Base-by-base conservation (phyloP, 345 rosid species). In the Litchi chinensis region DNA sequence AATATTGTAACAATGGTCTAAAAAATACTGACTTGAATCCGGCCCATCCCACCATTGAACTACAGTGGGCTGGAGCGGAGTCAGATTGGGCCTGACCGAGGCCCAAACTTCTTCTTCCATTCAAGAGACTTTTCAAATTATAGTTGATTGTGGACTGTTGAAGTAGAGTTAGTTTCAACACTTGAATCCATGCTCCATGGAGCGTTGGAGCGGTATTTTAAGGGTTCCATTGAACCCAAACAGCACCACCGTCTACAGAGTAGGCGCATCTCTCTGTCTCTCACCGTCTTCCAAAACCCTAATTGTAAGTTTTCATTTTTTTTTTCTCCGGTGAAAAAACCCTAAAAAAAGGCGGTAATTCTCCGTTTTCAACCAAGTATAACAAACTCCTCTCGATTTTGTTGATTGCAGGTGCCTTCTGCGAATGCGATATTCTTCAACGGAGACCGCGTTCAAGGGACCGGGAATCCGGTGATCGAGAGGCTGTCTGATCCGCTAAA, bases 211-310 rank as follows among this genome's bases (percentile, higher is more conserved):
- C 5, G 86, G 89, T 44, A 74, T 88, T 73, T 75, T 93, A 75
- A 95, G 86, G 89, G 89, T 88, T 82, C 93, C 91, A 0, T 60
- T 90, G 77, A 54, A 79, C 80, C 71, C 79, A 3, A 70, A 32
- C 21, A 43, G 77, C 76, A 40, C 10, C 24, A 72, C 70, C 46
- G 70, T 48, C 73, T 91, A 86, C 88, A 84, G 87, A 78, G 92
- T 95, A 54, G 95, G 93, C 10, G 93, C 89, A 4, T 90, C 95
- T 80, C 90, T 95, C 80, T 89, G 94, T 80, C 80, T 90, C 76
- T 88, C 92, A 16, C 28, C 88, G 46, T 15, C 81, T 70, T 79
- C 90, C 74, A 74, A 78, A 65, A 37, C 89, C 65, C 77, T 88
- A 40, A 22, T 72, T 12, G 97, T 90, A 77, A 80, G 86, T 75